These are phyloP conservation scores for Aspergillus leporis DNA, from an alignment of 495 filamentous ascomycete species.

Conservation along the genomic window DNA sequence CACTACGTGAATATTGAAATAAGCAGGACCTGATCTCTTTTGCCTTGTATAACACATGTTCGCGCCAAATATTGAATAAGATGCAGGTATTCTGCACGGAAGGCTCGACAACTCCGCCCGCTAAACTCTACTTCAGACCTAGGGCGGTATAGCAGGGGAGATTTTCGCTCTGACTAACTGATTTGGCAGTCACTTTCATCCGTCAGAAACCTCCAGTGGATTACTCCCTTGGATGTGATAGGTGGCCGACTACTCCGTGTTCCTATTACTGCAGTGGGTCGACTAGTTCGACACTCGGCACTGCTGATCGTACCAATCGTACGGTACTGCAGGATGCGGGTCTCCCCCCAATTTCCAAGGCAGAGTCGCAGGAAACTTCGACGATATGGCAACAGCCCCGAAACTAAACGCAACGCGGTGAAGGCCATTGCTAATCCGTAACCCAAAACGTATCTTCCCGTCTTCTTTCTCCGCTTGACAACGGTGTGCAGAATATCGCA, in stretches of 20 bases:
- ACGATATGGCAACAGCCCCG: background rate
- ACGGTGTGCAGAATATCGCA: background rate
- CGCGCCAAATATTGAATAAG: background rate
- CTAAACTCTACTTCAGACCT: background rate
- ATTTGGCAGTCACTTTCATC: background rate
- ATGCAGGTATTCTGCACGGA: background rate
- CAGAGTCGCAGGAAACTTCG: background rate
- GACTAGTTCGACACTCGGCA: background rate
- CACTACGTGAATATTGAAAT: background rate
- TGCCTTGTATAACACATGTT: background rate
- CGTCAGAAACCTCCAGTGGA: conserved; percentile 2
- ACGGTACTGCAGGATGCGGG: conserved; percentile 4
- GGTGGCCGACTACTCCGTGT: background rate
- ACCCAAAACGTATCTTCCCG: background rate
- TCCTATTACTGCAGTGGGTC: conserved; percentile 1
- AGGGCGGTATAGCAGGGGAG: background rate
- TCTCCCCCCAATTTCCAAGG: conserved; percentile 1
- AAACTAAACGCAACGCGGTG: background rate
- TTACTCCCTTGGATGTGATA: conserved; percentile 3
- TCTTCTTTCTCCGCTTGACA: background rate
- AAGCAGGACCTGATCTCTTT: background rate
- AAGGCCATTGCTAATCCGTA: background rate
- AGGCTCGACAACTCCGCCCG: background rate
- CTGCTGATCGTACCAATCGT: conserved; percentile 5
- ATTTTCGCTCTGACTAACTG: background rate